Conservation (phyloP, 2,329 filamentous ascomycete species). For the Stachybotrys echinatus region DNA sequence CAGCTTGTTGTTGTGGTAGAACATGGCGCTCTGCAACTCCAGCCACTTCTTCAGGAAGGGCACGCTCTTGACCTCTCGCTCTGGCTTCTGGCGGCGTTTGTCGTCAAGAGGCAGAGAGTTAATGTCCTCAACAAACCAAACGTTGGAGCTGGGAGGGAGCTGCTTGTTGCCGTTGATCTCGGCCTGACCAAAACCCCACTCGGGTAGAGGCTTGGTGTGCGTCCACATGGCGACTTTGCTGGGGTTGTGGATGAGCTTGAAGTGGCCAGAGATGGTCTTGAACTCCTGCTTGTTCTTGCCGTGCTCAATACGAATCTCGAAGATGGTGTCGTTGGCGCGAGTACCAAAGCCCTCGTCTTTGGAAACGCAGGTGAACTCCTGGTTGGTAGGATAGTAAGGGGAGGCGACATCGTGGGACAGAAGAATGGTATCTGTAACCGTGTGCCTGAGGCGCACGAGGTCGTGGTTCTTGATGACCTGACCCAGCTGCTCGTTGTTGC, state of each 20-base stretch:
- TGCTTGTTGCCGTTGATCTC: slow-evolving; percentile 99
- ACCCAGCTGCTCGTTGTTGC: slow-evolving; percentile 52
- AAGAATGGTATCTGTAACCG: slow-evolving; percentile 80
- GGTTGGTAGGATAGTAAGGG: slow-evolving; percentile 93
- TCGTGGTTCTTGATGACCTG: slow-evolving; percentile 77
- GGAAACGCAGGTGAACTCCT: slow-evolving; percentile 87
- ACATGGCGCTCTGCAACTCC: slow-evolving; percentile 96
- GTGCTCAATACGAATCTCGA: slow-evolving; percentile 85
- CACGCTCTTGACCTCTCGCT: slow-evolving; percentile 73
- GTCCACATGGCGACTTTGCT: slow-evolving; percentile 99
- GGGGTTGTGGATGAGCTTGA: slow-evolving; percentile 91
- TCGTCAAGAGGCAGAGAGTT: slow-evolving; percentile 70
- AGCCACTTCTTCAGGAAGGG: slow-evolving; percentile 93
- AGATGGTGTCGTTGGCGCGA: slow-evolving; percentile 83
- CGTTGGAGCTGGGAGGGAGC: slow-evolving; percentile 78
- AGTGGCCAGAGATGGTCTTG: slow-evolving; percentile 85
- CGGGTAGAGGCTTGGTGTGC: slow-evolving; percentile 87
- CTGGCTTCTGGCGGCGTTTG: slow-evolving; percentile 68
- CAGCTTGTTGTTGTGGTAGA: slow-evolving; percentile 97
- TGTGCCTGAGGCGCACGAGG: slow-evolving; percentile 76
- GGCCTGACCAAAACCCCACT: slow-evolving; percentile 95
- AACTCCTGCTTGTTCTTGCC: slow-evolving; percentile 79
- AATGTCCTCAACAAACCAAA: slow-evolving; percentile 92
- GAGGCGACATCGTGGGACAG: slow-evolving; percentile 96
- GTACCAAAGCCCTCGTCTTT: slow-evolving; percentile 66